Base-by-base conservation (phyloP, 345 rosid genomes). In the Lepidium aucheri region DNA sequence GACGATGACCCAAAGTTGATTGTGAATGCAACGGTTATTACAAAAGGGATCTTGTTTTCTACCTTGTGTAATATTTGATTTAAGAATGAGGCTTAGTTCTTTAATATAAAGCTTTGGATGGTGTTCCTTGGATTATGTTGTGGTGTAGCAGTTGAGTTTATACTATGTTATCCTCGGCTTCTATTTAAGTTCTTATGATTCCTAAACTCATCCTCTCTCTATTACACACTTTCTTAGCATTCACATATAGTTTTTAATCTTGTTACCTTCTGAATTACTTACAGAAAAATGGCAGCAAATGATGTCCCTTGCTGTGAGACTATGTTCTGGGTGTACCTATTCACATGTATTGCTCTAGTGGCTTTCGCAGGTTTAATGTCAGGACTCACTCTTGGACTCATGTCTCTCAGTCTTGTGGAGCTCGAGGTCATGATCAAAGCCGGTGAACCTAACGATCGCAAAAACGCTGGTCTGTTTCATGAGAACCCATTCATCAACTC, bases 301-400 rank as follows among this genome's bases (percentile, higher is more conserved):
- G 97, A 90, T 77, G 87, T 90, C 57, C 95, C 95, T 30, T 86
- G 96, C 57, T 89, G 98, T 36, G 89, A 84, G 72, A 65, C 87
- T 8, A 85, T 86, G 94, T 89, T 91, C 80, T 91, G 96, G 90
- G 77, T 81, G 5, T 88, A 88, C 59, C 74, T 88, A 11, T 17
- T 79, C 45, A 74, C 77, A 60, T 81, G 85, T 47, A 66, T 82
- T 32, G 73, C 67, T 49, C 84, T 91, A 13, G 96, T 87, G 30
- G 70, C 42, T 17, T 91, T 91, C 14, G 95, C 96, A 32, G 98
- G 98, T 56, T 80, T 91, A 46, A 89, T 91, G 98, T 91, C 98
- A 33, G 96, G 98, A 12, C 84, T 91, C 18, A 87, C 95, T 26
- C 71, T 91, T 13, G 98, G 98, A 35, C 96, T 91, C 72, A 91